Percentiles rank a stretch among this genome's conserved stretches.
These are phyloP conservation scores for Solanum chilense DNA, from an alignment of 257 asterid genomes.

Conservation along the genomic window DNA sequence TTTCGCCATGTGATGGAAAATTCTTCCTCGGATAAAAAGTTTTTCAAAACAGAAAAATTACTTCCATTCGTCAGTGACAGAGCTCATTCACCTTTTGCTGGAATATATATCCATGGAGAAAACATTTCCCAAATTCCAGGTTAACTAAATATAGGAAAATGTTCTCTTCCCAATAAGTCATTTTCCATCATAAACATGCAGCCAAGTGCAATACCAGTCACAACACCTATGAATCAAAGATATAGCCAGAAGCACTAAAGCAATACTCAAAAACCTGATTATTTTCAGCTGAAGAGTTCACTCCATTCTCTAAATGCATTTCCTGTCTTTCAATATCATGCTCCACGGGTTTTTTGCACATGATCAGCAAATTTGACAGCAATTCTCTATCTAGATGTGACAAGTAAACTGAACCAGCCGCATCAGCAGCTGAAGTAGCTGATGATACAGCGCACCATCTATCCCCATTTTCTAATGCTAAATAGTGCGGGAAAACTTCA, in stretches of 20 bases:
- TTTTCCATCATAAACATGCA: background rate
- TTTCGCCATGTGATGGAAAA: background rate
- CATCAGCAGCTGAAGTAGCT: slow-evolving; percentile 93
- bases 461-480: slow-evolving; percentile 68
- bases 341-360: slow-evolving; percentile 64
- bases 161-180: background rate
- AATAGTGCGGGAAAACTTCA: slow-evolving; percentile 91
- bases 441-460: slow-evolving; percentile 98
- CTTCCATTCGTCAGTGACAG: background rate
- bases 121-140: background rate
- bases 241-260: background rate
- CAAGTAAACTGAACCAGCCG: slow-evolving; percentile 85
- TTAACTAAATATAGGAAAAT: background rate
- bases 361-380: slow-evolving; percentile 88
- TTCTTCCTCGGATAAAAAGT: background rate
- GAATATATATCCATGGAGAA: background rate
- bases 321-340: slow-evolving; percentile 29
- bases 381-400: slow-evolving; percentile 81
- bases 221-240: background rate
- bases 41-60: background rate
- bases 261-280: slow-evolving; percentile 2
- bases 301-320: slow-evolving; percentile 35
- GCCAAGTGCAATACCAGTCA: background rate
- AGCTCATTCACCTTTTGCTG: background rate
- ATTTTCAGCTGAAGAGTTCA: slow-evolving; percentile 10